Evolutionary conservation across 306 rosid genomes (phyloP).

Genomic region (Vigna reflexopilosa): DNA sequence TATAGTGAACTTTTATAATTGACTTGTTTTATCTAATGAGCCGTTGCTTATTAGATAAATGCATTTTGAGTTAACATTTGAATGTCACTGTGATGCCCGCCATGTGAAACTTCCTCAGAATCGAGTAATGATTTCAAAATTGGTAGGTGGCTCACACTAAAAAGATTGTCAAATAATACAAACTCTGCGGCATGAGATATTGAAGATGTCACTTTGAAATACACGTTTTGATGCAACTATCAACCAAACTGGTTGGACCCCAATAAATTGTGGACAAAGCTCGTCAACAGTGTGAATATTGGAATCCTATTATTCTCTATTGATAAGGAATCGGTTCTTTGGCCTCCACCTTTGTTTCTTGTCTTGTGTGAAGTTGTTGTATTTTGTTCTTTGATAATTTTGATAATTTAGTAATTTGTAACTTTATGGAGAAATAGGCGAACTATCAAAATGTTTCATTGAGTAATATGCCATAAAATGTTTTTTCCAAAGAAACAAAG

Average conservation of each 20-base stretch:
- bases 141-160: background rate
- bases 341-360: slow-evolving; percentile 33
- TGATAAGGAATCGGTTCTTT: slow-evolving; percentile 27
- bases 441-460: background rate
- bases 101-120: background rate
- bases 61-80: background rate
- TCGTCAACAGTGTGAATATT: slow-evolving; percentile 23
- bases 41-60: background rate
- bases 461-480: background rate
- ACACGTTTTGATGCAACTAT: background rate
- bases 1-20: background rate
- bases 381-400: background rate
- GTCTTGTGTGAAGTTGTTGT: slow-evolving; percentile 6
- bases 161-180: background rate
- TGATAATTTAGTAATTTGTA: background rate
- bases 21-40: background rate
- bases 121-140: background rate
- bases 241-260: slow-evolving; percentile 15
- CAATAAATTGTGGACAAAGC: slow-evolving; percentile 23
- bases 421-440: background rate
- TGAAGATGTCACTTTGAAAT: background rate
- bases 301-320: slow-evolving; percentile 20
- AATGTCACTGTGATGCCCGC: background rate
- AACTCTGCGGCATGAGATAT: background rate
- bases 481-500: background rate